Percentiles rank a stretch among this genome's conserved stretches.
Conservation (phyloP, 1,284 basidiomycete species). For the Rhodotorula sp. region DNA sequence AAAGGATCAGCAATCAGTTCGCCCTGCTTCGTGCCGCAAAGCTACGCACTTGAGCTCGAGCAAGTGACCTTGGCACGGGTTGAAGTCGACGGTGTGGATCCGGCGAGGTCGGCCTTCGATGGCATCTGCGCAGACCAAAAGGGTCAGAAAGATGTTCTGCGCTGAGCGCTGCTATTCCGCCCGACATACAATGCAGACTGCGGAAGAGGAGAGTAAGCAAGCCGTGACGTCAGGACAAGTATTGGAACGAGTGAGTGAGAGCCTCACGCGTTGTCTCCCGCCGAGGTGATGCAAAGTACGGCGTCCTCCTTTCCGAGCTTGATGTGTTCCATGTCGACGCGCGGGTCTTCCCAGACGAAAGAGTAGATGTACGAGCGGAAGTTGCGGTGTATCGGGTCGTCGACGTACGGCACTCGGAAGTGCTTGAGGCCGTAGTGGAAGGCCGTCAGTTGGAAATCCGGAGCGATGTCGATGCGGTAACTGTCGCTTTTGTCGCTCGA, state of each 20-base stretch:
- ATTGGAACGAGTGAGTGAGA: too few species aligned
- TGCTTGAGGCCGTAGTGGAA: slow-evolving; percentile 70
- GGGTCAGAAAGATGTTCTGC: neutral
- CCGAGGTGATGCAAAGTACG: slow-evolving; percentile 73
- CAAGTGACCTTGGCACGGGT: slow-evolving; percentile 56
- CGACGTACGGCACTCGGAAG: slow-evolving; percentile 68
- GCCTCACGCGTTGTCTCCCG: slow-evolving; percentile 68
- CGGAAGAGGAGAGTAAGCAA: neutral
- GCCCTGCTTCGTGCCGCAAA: neutral
- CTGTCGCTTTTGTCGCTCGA: slow-evolving; percentile 28
- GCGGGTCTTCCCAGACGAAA: slow-evolving; percentile 74
- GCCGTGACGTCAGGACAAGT: too few species aligned
- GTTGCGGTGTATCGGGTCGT: slow-evolving; percentile 68
- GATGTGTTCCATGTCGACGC: slow-evolving; percentile 69
- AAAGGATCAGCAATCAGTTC: neutral
- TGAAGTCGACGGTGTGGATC: slow-evolving; percentile 50
- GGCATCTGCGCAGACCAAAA: slow-evolving; percentile 53
- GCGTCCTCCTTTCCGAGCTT: slow-evolving; percentile 63
- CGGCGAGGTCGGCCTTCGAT: slow-evolving; percentile 60
- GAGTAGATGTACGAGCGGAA: slow-evolving; percentile 56
- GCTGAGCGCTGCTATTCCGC: fast-evolving
- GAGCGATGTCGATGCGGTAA: slow-evolving; percentile 38
- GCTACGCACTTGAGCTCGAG: slow-evolving; percentile 16
- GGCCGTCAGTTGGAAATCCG: slow-evolving; percentile 50
- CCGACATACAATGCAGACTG: slow-evolving; percentile 58